Conservation (phyloP, 2,329 filamentous ascomycete genomes). For the Dothistroma septosporum region DNA sequence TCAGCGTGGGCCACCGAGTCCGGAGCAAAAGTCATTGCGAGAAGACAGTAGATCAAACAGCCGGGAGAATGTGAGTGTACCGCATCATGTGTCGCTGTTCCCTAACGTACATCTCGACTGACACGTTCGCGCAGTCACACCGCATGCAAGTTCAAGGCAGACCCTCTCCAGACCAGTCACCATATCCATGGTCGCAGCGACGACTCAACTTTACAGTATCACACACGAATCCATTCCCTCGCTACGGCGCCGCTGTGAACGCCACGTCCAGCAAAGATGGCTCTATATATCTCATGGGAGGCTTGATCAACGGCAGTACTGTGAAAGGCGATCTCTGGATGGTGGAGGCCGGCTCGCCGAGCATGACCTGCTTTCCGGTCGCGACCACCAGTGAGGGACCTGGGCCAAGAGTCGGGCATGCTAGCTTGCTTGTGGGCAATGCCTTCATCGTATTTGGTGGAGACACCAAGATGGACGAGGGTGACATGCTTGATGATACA, state of each 20-base stretch:
- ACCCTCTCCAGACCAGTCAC: conserved; percentile 63
- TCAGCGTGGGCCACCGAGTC: conserved; percentile 14
- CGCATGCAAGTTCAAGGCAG: conserved; percentile 29
- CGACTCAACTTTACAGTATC: conserved; percentile 79
- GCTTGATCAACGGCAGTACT: conserved; percentile 87
- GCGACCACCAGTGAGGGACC: conserved; percentile 90
- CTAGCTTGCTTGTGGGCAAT: conserved; percentile 91
- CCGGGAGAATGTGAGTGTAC: conserved; percentile 23
- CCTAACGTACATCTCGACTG: not conserved
- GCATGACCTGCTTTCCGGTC: conserved; percentile 85
- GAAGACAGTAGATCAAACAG: conserved; percentile 24
- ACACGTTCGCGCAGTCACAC: conserved; percentile 16
- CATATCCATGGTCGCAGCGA: conserved; percentile 95
- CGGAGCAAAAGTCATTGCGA: conserved; percentile 27
- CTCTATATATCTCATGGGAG: conserved; percentile 96
- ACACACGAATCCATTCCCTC: conserved; percentile 82
- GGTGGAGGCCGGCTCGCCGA: conserved; percentile 72
- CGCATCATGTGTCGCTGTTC: not conserved
- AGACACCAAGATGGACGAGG: conserved; percentile 94
- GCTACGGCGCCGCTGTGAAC: conserved; percentile 96
- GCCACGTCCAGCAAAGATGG: conserved; percentile 90
- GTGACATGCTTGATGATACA: conserved; percentile 87
- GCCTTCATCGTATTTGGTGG: conserved; percentile 98
- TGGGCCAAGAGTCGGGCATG: conserved; percentile 88
- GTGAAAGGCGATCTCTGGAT: conserved; percentile 98